Percentiles rank a stretch among this genome's conserved stretches.
Evolutionary conservation across 164 flowering plant genomes (phyloP).

Genomic region (Stephania yunnanensis): DNA sequence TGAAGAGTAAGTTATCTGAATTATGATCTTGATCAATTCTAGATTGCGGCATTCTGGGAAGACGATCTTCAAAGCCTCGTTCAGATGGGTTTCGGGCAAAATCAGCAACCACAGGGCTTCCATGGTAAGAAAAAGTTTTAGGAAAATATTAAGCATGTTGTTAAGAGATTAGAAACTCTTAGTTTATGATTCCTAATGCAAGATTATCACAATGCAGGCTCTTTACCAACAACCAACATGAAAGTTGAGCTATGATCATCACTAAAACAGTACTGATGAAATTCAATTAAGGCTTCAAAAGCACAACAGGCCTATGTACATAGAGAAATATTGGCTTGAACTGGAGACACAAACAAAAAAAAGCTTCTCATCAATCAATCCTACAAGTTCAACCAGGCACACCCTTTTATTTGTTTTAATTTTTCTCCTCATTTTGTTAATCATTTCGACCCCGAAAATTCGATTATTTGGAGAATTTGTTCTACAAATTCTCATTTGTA

Average conservation of each 20-base stretch:
- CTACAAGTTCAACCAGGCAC: constrained; percentile 4
- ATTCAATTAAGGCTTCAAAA: constrained; percentile 24
- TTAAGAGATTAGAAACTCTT: not conserved
- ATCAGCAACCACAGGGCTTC: constrained; percentile 30
- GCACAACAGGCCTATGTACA: constrained; percentile 38
- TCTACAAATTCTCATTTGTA: constrained; percentile 29
- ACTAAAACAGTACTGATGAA: constrained; percentile 12
- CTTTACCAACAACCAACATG: constrained; percentile 51
- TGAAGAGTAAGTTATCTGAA: not conserved
- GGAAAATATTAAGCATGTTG: not conserved
- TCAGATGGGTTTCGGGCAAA: constrained; percentile 80
- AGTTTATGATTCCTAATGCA: not conserved
- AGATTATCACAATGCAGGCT: constrained; percentile 37
- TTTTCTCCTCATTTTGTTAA: constrained; percentile 15
- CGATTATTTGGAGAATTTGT: constrained; percentile 33
- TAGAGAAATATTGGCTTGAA: constrained; percentile 24
- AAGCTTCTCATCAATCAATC: constrained; percentile 16
- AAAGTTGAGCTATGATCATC: constrained; percentile 50
- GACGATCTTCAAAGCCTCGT: constrained; percentile 84
- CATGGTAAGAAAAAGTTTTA: constrained; percentile 27
- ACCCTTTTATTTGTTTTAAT: constrained; percentile 9
- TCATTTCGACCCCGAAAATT: constrained; percentile 29
- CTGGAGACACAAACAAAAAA: not conserved
- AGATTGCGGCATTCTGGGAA: constrained; percentile 61
- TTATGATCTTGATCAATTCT: constrained; percentile 12